Percentiles rank a stretch among this genome's conserved stretches.
Evolutionary conservation across 2,329 filamentous ascomycete species (phyloP).

Genomic region (Colletotrichum sp.): DNA sequence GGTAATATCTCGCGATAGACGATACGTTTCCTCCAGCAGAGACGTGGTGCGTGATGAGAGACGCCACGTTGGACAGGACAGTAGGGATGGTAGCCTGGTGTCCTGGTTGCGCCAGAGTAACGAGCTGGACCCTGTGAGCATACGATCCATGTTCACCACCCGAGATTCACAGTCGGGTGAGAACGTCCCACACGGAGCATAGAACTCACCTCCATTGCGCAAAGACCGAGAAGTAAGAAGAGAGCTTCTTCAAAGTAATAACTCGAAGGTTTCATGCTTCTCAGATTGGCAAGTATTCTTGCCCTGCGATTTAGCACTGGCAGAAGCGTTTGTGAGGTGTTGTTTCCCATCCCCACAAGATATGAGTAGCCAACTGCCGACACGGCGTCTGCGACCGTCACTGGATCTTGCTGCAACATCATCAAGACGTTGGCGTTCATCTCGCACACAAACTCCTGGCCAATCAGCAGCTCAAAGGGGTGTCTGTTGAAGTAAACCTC

Average conservation of each 20-base stretch:
- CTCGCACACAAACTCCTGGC: conserved; percentile 32
- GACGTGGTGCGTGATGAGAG: conserved; percentile 28
- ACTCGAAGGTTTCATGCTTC: conserved; percentile 24
- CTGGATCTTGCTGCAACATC: conserved; percentile 31
- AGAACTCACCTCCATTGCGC: conserved; percentile 31
- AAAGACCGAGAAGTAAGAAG: conserved; percentile 29
- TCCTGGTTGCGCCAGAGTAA: conserved; percentile 14
- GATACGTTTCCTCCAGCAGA: conserved; percentile 25
- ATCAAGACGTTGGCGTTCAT: conserved; percentile 34
- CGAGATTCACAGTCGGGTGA: neutral
- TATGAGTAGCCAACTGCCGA: conserved; percentile 34
- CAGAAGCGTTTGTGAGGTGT: conserved; percentile 13
- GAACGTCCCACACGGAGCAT: neutral
- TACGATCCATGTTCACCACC: neutral
- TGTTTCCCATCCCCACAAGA: conserved; percentile 17
- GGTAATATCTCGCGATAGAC: conserved; percentile 33
- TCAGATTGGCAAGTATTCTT: conserved; percentile 29
- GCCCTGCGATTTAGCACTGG: conserved; percentile 30
- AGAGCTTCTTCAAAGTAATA: conserved; percentile 30
- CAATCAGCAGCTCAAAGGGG: conserved; percentile 31
- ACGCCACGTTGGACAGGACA: conserved; percentile 26
- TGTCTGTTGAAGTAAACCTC: conserved; percentile 34
- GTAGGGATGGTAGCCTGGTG: conserved; percentile 26
- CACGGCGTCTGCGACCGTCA: conserved; percentile 29
- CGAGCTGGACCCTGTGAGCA: conserved; percentile 15